These are phyloP conservation scores for Fraxinus cuspidata DNA, from an alignment of 257 asterid genomes.

Conservation along the genomic window DNA sequence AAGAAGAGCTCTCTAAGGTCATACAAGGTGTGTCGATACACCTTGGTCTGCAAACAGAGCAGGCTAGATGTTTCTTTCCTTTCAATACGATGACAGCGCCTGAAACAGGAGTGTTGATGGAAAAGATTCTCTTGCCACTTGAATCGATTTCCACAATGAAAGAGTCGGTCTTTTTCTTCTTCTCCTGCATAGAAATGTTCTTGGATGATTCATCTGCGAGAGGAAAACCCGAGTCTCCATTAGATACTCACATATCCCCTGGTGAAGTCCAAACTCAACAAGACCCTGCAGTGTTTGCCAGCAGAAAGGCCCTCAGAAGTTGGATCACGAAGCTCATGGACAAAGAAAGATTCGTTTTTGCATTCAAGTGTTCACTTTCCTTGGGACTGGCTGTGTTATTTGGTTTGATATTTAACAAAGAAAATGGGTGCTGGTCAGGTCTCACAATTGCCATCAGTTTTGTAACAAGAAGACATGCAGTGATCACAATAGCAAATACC, in stretches of 20 bases:
- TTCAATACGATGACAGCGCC: slow-evolving; percentile 30
- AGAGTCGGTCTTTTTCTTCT: slow-evolving; percentile 48
- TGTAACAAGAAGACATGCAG: slow-evolving; percentile 54
- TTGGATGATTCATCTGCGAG: slow-evolving; percentile 18
- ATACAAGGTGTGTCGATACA: slow-evolving; percentile 27
- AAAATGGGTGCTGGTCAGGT: slow-evolving; percentile 76
- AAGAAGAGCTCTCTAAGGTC: slow-evolving; percentile 31
- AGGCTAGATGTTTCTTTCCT: slow-evolving; percentile 34
- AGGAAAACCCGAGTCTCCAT: background rate
- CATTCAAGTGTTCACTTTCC: slow-evolving; percentile 60
- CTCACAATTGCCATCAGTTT: slow-evolving; percentile 68
- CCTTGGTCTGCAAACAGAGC: slow-evolving; percentile 42
- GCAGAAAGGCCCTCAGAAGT: slow-evolving; percentile 9
- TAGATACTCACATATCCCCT: background rate
- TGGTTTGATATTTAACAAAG: slow-evolving; percentile 49
- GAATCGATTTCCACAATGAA: slow-evolving; percentile 23
- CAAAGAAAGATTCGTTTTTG: slow-evolving; percentile 41
- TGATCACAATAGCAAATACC: slow-evolving; percentile 60
- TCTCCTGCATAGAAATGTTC: slow-evolving; percentile 52
- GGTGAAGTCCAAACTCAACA: slow-evolving; percentile 11
- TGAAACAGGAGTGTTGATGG: slow-evolving; percentile 22
- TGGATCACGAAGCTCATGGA: slow-evolving; percentile 25
- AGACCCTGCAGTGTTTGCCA: background rate
- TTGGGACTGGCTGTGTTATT: slow-evolving; percentile 61
- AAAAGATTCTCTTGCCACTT: slow-evolving; percentile 26